Evolutionary conservation across 345 rosid genomes (phyloP).

Genomic region (Populus alba): DNA sequence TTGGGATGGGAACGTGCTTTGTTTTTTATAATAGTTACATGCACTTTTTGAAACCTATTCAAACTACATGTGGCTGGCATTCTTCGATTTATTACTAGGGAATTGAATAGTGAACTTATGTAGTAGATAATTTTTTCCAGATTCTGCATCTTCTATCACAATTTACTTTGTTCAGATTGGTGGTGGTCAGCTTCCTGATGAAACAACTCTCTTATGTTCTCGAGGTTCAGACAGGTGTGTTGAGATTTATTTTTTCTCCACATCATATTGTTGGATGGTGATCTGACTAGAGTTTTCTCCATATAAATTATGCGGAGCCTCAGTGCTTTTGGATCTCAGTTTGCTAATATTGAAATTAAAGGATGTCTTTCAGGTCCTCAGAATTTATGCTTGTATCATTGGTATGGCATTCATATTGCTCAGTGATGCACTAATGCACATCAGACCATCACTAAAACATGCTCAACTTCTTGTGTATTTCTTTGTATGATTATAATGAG

Average conservation of each 20-base stretch:
- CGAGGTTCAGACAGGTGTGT: conserved; percentile 96
- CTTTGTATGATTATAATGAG: neutral
- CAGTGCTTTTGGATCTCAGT: conserved; percentile 7
- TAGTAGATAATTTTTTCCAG: neutral
- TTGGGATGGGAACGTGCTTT: neutral
- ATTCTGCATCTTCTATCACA: conserved; percentile 18
- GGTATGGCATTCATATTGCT: neutral
- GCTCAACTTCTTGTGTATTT: neutral
- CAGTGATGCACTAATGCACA: neutral
- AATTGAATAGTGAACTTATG: neutral
- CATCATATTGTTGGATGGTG: conserved; percentile 1
- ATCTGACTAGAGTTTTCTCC: conserved; percentile 2
- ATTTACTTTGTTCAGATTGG: conserved; percentile 61
- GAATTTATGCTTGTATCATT: neutral
- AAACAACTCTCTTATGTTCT: conserved; percentile 72
- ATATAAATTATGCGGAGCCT: conserved; percentile 3
- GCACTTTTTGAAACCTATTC: neutral
- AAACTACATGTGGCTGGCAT: neutral
- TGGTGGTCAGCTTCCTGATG: conserved; percentile 86
- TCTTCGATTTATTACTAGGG: neutral
- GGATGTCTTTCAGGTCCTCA: neutral
- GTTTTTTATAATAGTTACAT: neutral
- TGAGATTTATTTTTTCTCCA: neutral
- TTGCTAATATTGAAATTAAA: neutral
- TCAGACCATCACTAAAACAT: neutral